Conservation (phyloP, 23 red algal species). For the Agarophyton chilense region DNA sequence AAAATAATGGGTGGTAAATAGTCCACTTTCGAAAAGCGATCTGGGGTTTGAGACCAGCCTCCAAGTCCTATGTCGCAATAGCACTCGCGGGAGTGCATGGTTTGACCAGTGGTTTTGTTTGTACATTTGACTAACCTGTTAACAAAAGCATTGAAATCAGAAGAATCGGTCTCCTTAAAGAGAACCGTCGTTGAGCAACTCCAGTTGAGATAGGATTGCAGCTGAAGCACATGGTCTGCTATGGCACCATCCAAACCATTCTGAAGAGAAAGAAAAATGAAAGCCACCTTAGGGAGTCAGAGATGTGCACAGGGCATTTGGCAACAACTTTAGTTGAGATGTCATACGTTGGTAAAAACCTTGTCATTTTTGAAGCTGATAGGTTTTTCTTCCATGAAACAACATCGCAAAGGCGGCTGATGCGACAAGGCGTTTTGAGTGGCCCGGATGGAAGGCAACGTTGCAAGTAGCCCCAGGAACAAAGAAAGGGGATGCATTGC, state of each 20-base stretch:
- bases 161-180: not conserved
- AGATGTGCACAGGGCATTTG: too few species aligned
- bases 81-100: not conserved
- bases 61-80: slow-evolving; percentile 6
- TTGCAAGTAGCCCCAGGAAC: too few species aligned
- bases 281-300: too few species aligned
- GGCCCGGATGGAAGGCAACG: too few species aligned
- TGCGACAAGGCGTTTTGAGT: too few species aligned
- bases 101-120: not conserved
- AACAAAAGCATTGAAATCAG: not conserved
- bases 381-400: too few species aligned
- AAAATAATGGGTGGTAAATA: slow-evolving; percentile 31
- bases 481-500: too few species aligned
- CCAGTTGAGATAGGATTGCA: not conserved
- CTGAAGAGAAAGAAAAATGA: not conserved
- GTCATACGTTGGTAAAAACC: too few species aligned
- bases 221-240: not conserved
- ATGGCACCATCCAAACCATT: not conserved
- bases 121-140: not conserved
- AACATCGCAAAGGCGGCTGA: too few species aligned
- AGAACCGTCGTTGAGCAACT: not conserved
- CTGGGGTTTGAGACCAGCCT: slow-evolving; percentile 9
- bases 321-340: too few species aligned
- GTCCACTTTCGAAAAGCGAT: slow-evolving; percentile 10
- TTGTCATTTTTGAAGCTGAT: too few species aligned